Base-by-base conservation (phyloP, 768 basidiomycete species). In the Daedaleopsis nitida region DNA sequence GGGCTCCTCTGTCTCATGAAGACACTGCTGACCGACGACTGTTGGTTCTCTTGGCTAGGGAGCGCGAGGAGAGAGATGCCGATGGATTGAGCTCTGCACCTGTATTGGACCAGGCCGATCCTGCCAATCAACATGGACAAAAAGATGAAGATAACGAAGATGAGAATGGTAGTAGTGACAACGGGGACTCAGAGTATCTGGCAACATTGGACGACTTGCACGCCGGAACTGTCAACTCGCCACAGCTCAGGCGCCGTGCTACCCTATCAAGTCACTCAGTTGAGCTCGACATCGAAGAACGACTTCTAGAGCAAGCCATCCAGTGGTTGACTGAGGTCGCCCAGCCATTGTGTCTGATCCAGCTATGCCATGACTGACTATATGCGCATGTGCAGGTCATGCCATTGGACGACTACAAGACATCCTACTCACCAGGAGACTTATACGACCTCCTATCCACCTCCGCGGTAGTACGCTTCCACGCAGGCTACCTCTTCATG, bases 391-490 rank as follows among this genome's bases (percentile, higher is more conserved):
- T 32, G 11, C 11, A 72, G 69, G 66, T 68, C 27, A 57, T 60
- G 37, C 69, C 70, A 1, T 54, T 62, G 3, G 51, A 48, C 1
- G 59, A 57, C 12, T 23, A 44, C 24, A 53, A 64, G 21, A 58
- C 65, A n/a, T 60, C 62, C 4, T 52, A 57, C 6, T 19, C 62
- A 0, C 63, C 66, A 35, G 57, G 68, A 39, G 70, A 84, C 55
- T 74, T 89, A 27, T 69, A 75, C 43, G 83, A 87, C 52, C 84
- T 89, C 57, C 77, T 90, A 24, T 69, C 70, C 9, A 78, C 74
- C 3, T 86, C 82, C 0, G 78, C 77, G 0, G 81, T 87, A 60
- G 88, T 87, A 16, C 79, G 86, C 4, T 89, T 88, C 64, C 87
- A 89, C 58, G 87, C 87, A 0, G 83, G 76, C 0, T 81, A 84